These are phyloP conservation scores for Hyphopichia burtonii DNA, from an alignment of 1,139 yeast species.

Conservation along the genomic window DNA sequence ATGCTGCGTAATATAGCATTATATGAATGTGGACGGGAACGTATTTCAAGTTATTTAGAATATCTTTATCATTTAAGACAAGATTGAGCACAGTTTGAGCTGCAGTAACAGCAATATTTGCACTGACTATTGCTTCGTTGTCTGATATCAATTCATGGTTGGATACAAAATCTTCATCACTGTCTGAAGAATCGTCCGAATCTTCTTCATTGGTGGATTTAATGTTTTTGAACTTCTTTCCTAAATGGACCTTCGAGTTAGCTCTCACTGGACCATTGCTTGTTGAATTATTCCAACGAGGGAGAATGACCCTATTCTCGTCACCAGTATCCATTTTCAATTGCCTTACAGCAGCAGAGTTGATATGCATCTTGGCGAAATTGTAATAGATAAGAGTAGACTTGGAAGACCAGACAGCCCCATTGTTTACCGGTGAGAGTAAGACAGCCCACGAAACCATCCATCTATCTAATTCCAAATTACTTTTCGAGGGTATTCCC, in stretches of 20 bases:
- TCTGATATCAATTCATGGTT: constrained; percentile 37
- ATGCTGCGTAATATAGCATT: constrained; percentile 68
- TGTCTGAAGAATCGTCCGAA: constrained; percentile 28
- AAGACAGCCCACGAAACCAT: constrained; percentile 80
- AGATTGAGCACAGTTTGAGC: constrained; percentile 63
- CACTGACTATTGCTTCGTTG: constrained; percentile 35
- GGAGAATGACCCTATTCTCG: constrained; percentile 29
- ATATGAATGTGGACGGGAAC: constrained; percentile 72
- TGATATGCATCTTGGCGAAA: constrained; percentile 74
- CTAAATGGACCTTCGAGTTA: not conserved
- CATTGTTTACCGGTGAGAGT: constrained; percentile 56
- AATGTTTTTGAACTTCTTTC: constrained; percentile 5
- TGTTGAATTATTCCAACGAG: constrained; percentile 32
- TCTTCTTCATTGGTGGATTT: constrained; percentile 10
- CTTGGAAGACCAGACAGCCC: constrained; percentile 70
- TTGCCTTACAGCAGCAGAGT: constrained; percentile 53
- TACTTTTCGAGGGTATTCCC: constrained; percentile 68
- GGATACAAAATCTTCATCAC: constrained; percentile 30
- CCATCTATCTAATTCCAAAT: constrained; percentile 71
- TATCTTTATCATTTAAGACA: constrained; percentile 60
- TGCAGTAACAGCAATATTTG: constrained; percentile 57
- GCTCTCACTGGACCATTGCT: constrained; percentile 5
- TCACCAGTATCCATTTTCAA: constrained; percentile 35
- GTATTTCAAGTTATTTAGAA: constrained; percentile 54
- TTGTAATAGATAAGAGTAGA: constrained; percentile 69